phyloP scores from a whole-genome alignment of 2,329 filamentous ascomycete genomes.

The Fusarium sp. region DNA sequence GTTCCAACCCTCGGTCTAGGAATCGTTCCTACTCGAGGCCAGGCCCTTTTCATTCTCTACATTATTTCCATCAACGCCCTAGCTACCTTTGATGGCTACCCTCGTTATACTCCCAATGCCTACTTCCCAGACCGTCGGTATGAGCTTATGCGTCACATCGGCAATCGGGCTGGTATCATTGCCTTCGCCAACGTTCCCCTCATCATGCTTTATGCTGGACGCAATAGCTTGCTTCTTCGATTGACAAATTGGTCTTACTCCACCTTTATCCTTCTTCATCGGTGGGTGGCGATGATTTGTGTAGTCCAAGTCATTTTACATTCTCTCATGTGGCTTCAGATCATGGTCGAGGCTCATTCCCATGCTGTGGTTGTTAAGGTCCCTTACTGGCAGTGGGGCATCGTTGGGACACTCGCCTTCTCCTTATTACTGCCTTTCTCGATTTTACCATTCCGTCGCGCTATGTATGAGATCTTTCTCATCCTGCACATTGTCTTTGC shows the following conservation, averaged over 20 bases:
- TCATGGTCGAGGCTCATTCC: slow-evolving; percentile 45
- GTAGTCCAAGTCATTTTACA: slow-evolving; percentile 60
- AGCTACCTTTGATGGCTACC: slow-evolving; percentile 48
- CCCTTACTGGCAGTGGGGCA: slow-evolving; percentile 58
- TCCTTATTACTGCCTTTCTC: slow-evolving; percentile 49
- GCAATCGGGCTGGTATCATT: slow-evolving; percentile 55
- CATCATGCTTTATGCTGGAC: slow-evolving; percentile 56
- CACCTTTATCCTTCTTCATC: slow-evolving; percentile 61
- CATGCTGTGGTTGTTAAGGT: slow-evolving; percentile 46
- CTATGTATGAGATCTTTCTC: slow-evolving; percentile 58
- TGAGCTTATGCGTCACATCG: slow-evolving; percentile 51
- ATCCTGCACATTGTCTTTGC: slow-evolving; percentile 55
- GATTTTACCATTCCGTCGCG: slow-evolving; percentile 51
- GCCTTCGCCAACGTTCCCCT: slow-evolving; percentile 56
- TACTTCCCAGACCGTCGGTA: slow-evolving; percentile 41
- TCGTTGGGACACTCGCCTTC: slow-evolving; percentile 52
- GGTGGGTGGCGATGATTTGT: slow-evolving; percentile 60
- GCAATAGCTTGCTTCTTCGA: slow-evolving; percentile 62
- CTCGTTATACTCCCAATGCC: slow-evolving; percentile 41
- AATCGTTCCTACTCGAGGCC: slow-evolving; percentile 55
- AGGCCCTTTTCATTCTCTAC: slow-evolving; percentile 56
- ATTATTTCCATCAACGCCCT: slow-evolving; percentile 54
- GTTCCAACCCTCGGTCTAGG: slow-evolving; percentile 41
- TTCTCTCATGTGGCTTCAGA: slow-evolving; percentile 54
- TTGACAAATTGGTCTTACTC: slow-evolving; percentile 61